These are phyloP conservation scores for Pythium aquatile DNA, from an alignment of 352 stramenopile genomes.

Conservation along the genomic window DNA sequence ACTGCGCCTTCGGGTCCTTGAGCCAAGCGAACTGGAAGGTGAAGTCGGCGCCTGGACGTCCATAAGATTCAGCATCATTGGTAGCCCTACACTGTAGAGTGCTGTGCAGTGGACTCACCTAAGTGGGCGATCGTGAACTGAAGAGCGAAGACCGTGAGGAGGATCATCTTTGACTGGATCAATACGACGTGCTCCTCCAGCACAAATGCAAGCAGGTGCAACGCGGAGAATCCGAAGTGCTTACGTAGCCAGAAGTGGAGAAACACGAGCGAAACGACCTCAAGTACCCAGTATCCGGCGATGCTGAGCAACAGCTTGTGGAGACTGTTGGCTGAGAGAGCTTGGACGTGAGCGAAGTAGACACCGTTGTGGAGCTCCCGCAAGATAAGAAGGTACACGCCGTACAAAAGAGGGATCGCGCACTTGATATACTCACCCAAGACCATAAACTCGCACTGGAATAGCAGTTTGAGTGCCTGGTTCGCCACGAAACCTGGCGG, in stretches of 20 bases:
- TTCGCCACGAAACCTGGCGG: neutral
- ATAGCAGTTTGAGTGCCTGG: constrained; percentile 20
- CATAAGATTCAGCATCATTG: neutral
- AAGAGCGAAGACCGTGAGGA: constrained; percentile 28
- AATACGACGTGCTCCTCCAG: constrained; percentile 26
- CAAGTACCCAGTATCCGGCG: constrained; percentile 19
- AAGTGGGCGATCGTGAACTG: constrained; percentile 24
- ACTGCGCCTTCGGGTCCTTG: constrained; percentile 7
- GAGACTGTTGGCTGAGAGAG: neutral
- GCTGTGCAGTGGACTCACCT: constrained; percentile 6
- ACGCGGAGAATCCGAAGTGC: constrained; percentile 14
- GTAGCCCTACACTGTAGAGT: neutral
- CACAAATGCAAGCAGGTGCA: constrained; percentile 28
- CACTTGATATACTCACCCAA: constrained; percentile 34
- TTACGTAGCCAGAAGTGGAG: constrained; percentile 21
- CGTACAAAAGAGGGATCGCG: constrained; percentile 29
- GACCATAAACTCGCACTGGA: constrained; percentile 29
- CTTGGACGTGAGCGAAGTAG: constrained; percentile 25
- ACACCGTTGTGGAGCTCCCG: constrained; percentile 28
- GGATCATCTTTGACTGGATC: constrained; percentile 29
- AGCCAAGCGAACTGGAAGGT: constrained; percentile 27
- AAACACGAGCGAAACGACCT: constrained; percentile 24
- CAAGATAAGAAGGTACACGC: constrained; percentile 26
- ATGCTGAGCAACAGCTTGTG: constrained; percentile 12
- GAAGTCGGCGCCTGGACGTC: constrained; percentile 25